Conservation (phyloP, 2,329 filamentous ascomycete genomes). For the Dactylella cylindrospora region DNA sequence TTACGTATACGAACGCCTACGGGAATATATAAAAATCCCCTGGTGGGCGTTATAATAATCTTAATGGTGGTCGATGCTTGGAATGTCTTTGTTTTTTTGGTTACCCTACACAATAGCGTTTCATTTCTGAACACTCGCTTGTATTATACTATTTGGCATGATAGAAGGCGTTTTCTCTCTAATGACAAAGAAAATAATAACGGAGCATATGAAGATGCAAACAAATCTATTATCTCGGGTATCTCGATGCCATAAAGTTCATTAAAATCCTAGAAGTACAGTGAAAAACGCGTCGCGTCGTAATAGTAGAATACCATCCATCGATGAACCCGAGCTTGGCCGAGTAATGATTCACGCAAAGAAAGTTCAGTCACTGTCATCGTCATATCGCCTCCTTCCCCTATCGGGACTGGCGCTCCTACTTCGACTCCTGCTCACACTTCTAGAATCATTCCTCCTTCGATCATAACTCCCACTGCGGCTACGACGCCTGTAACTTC, state of each 20-base stretch:
- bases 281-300: background rate
- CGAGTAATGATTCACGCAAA: background rate
- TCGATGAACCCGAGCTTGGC: too few relatives aligned
- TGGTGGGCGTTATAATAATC: constrained; percentile 12
- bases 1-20: background rate
- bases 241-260: background rate
- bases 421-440: constrained; percentile 22
- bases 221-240: background rate
- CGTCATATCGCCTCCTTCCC: constrained; percentile 26
- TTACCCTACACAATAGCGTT: background rate
- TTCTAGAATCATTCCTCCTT: too few relatives aligned
- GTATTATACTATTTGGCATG: constrained; percentile 35
- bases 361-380: constrained; percentile 24
- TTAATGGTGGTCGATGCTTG: constrained; percentile 26
- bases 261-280: background rate
- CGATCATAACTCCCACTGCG: too few relatives aligned
- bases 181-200: background rate
- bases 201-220: background rate
- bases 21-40: background rate
- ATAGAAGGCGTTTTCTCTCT: constrained; percentile 27
- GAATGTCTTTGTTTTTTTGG: constrained; percentile 7
- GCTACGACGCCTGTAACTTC: constrained; percentile 3
- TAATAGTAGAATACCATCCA: too few relatives aligned
- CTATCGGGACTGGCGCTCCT: constrained; percentile 18
- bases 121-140: constrained; percentile 28